These are phyloP conservation scores for Cotoneaster glaucophyllus DNA, from an alignment of 306 rosid genomes.

Conservation along the genomic window DNA sequence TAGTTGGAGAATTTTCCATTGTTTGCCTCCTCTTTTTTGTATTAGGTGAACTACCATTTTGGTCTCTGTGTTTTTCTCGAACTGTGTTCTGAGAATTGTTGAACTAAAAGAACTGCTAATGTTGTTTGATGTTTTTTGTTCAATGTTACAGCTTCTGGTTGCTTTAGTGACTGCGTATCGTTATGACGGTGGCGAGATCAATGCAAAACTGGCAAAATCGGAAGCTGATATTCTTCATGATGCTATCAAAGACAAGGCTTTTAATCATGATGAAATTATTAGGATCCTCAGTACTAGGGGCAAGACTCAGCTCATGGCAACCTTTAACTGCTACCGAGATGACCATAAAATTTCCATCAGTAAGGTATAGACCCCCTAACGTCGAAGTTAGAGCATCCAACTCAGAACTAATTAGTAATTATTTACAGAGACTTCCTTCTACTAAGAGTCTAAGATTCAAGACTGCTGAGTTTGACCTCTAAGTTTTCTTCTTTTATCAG, in stretches of 20 bases:
- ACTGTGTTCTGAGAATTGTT: too few relatives aligned
- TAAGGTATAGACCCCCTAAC: constrained; percentile 30
- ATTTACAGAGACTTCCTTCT: background rate
- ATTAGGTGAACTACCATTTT: too few relatives aligned
- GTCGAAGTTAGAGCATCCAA: background rate
- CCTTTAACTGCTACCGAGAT: constrained; percentile 68
- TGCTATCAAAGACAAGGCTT: constrained; percentile 58
- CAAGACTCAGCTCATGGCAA: constrained; percentile 62
- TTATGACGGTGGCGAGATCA: constrained; percentile 25
- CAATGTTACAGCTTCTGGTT: constrained; percentile 46
- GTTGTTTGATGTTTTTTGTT: background rate
- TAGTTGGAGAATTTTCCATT: background rate
- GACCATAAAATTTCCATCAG: constrained; percentile 53
- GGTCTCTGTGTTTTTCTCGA: too few relatives aligned
- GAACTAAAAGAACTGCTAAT: background rate
- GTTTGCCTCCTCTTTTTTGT: too few relatives aligned
- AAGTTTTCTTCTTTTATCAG: constrained; percentile 15
- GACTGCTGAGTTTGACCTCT: background rate
- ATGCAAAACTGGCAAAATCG: constrained; percentile 19
- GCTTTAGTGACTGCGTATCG: constrained; percentile 30
- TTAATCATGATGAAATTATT: constrained; percentile 51
- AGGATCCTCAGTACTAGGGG: constrained; percentile 69
- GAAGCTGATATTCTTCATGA: constrained; percentile 68
- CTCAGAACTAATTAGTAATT: background rate
- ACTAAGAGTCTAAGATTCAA: background rate